These are phyloP conservation scores for Rossbeevera mucosa DNA, from an alignment of 768 basidiomycete genomes.

Conservation along the genomic window DNA sequence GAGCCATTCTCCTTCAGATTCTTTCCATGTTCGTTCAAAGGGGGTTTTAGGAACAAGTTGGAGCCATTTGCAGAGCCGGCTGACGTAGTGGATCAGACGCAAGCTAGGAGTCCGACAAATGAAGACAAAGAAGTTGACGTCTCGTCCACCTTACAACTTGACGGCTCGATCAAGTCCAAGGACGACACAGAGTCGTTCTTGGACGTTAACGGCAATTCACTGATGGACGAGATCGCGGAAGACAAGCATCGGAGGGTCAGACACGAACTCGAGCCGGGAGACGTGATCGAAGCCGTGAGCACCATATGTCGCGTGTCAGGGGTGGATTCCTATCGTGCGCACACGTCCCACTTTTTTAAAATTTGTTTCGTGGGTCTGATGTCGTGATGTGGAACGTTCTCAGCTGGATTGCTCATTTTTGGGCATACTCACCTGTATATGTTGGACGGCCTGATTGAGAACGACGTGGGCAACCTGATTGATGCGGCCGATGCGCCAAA, in stretches of 20 bases:
- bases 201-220: constrained; percentile 34
- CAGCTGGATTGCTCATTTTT: constrained; percentile 81
- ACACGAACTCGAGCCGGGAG: constrained; percentile 83
- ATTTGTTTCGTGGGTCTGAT: neutral
- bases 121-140: constrained; percentile 38
- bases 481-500: constrained; percentile 83
- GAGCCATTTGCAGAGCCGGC: constrained; percentile 53
- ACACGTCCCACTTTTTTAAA: neutral
- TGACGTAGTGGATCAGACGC: constrained; percentile 31
- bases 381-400: neutral
- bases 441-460: constrained; percentile 84
- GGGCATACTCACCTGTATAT: constrained; percentile 85
- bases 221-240: constrained; percentile 76
- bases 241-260: constrained; percentile 86
- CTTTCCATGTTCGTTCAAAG: neutral
- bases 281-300: constrained; percentile 80
- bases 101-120: constrained; percentile 33
- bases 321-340: constrained; percentile 86
- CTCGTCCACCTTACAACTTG: constrained; percentile 39
- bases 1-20: constrained; percentile 8
- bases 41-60: constrained; percentile 59
- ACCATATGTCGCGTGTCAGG: constrained; percentile 88
- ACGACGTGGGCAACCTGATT: constrained; percentile 82
- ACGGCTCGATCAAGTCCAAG: constrained; percentile 7
- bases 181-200: constrained; percentile 10